Evolutionary conservation across 2,329 filamentous ascomycete species (phyloP).

Genomic region (Ilyonectria robusta): DNA sequence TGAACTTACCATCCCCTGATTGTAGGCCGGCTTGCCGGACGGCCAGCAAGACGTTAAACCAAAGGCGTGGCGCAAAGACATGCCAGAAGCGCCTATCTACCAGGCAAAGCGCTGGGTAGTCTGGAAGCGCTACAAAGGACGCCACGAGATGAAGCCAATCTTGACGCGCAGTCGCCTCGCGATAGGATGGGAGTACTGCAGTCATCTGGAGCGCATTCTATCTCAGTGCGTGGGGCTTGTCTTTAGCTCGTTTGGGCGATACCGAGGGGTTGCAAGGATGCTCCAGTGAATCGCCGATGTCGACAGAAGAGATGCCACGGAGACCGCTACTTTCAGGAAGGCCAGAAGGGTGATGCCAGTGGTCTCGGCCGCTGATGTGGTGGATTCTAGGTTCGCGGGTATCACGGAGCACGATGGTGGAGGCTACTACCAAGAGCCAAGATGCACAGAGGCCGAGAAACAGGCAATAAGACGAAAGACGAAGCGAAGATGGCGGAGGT

Average conservation of each 20-base stretch:
- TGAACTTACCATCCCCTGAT: constrained; percentile 60
- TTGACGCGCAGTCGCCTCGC: constrained; percentile 60
- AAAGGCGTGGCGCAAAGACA: constrained; percentile 66
- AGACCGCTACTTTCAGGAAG: background rate
- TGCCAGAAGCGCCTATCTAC: constrained; percentile 63
- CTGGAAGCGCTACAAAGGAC: constrained; percentile 57
- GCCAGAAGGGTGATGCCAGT: background rate
- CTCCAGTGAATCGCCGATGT: background rate
- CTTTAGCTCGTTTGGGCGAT: background rate
- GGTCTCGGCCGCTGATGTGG: background rate
- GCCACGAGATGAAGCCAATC: constrained; percentile 67
- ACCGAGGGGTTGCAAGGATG: background rate
- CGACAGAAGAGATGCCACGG: background rate
- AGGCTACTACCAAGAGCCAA: background rate
- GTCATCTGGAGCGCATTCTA: constrained; percentile 36
- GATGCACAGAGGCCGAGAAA: background rate
- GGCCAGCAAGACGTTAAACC: constrained; percentile 63
- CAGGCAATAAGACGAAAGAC: background rate
- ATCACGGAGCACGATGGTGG: background rate
- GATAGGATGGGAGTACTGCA: constrained; percentile 65
- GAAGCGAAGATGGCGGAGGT: constrained; percentile 9
- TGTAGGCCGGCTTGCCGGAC: constrained; percentile 58
- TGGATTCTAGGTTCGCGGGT: background rate
- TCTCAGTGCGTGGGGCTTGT: background rate
- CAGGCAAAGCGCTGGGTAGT: constrained; percentile 63